Percentiles rank a stretch among this genome's conserved stretches.
Evolutionary conservation across 495 filamentous ascomycete species (phyloP).

Genomic region (Aspergillus olivimuriae): DNA sequence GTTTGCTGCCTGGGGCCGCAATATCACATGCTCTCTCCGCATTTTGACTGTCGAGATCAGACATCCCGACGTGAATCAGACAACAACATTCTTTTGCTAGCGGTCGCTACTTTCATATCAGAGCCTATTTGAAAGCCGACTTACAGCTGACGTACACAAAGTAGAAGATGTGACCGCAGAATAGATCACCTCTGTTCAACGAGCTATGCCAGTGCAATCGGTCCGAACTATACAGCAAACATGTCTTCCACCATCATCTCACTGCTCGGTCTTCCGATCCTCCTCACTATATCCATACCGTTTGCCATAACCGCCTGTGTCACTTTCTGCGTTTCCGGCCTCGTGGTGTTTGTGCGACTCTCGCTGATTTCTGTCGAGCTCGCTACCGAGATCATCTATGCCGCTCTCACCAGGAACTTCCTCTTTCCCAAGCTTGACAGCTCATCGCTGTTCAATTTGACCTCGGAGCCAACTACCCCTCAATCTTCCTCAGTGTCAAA

Average conservation of each 20-base stretch:
- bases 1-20: background rate
- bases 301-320: constrained; percentile 61
- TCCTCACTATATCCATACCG: constrained; percentile 62
- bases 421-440: constrained; percentile 28
- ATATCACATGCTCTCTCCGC: background rate
- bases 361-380: constrained; percentile 66
- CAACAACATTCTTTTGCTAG: no score
- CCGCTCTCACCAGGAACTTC: constrained; percentile 53
- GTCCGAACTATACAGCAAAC: background rate
- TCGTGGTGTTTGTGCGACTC: constrained; percentile 58
- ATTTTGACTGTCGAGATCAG: background rate
- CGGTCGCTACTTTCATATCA: no score
- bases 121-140: no score
- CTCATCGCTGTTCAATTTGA: constrained; percentile 28
- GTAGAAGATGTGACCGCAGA: background rate
- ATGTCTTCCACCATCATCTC: constrained; percentile 44
- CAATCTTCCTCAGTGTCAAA: constrained; percentile 4
- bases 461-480: constrained; percentile 26
- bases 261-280: constrained; percentile 53
- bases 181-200: no score
- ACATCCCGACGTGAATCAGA: background rate
- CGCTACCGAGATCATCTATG: constrained; percentile 56
- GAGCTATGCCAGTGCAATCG: no score
- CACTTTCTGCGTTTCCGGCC: constrained; percentile 60
- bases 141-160: no score